These are phyloP conservation scores for Russula sp. DNA, from an alignment of 768 basidiomycete species.

Conservation along the genomic window DNA sequence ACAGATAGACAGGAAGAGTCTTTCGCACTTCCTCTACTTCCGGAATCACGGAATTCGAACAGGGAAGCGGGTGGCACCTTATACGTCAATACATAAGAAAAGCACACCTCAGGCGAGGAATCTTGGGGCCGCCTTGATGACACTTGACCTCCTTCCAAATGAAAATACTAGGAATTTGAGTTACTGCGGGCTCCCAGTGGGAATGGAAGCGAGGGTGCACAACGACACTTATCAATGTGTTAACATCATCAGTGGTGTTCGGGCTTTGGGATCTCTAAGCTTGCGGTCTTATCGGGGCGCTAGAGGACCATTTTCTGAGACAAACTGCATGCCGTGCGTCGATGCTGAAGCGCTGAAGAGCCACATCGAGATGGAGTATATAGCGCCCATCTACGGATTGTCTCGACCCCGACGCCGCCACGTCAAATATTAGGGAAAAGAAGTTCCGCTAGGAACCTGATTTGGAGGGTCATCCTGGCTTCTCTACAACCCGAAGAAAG, in stretches of 20 bases:
- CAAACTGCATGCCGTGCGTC: background rate
- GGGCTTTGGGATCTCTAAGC: slow-evolving; percentile 9
- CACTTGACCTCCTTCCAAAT: slow-evolving; percentile 9
- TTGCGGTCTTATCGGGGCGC: slow-evolving; percentile 13
- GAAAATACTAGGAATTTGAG: slow-evolving; percentile 5
- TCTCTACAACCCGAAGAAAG: slow-evolving; percentile 14
- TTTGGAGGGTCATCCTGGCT: background rate
- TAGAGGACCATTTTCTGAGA: slow-evolving; percentile 6
- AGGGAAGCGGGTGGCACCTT: slow-evolving; percentile 10
- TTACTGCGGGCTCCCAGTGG: background rate
- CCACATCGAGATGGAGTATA: background rate
- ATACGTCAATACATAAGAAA: slow-evolving; percentile 10
- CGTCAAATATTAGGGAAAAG: slow-evolving; percentile 13
- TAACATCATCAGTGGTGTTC: slow-evolving; percentile 8
- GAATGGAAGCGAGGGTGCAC: slow-evolving; percentile 1
- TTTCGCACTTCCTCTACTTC: slow-evolving; percentile 6
- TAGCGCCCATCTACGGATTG: background rate
- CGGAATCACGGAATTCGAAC: slow-evolving; percentile 3
- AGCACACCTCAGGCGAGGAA: slow-evolving; percentile 7
- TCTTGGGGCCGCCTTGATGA: slow-evolving; percentile 1
- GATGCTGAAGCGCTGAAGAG: background rate
- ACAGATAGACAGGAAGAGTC: background rate
- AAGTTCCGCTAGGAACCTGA: background rate
- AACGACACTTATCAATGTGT: background rate
- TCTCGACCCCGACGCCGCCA: slow-evolving; percentile 12